A percentile compares a stretch with the other conserved stretches of the same genome.
These are phyloP conservation scores for Fusarium decemcellulare DNA, from an alignment of 2,329 filamentous ascomycete genomes.

Conservation along the genomic window DNA sequence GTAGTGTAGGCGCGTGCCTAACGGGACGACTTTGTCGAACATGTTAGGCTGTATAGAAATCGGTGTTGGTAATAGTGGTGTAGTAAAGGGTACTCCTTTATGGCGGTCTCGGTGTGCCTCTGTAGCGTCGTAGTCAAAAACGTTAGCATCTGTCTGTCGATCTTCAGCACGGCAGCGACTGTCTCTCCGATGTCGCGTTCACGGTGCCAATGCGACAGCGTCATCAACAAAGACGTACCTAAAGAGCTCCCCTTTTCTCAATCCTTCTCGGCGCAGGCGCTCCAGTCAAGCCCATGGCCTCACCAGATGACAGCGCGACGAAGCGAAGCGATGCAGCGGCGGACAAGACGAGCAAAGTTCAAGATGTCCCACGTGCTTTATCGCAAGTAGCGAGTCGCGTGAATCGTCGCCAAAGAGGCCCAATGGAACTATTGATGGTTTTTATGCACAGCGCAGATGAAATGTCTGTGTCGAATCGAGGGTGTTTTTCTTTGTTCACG, in stretches of 20 bases:
- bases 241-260: constrained; percentile 49
- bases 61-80: constrained; percentile 6
- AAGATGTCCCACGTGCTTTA: constrained; percentile 19
- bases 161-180: background rate
- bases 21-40: constrained; percentile 60
- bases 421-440: constrained; percentile 23
- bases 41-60: constrained; percentile 43
- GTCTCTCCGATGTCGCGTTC: constrained; percentile 9
- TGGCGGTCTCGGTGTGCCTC: constrained; percentile 22
- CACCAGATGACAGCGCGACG: constrained; percentile 27
- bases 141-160: constrained; percentile 26
- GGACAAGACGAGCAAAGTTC: constrained; percentile 1
- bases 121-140: background rate
- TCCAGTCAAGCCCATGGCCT: constrained; percentile 55
- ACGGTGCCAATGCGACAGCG: constrained; percentile 11
- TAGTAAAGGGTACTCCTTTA: constrained; percentile 8
- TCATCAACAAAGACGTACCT: constrained; percentile 40
- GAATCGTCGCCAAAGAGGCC: constrained; percentile 2
- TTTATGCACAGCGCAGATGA: background rate
- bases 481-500: background rate
- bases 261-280: constrained; percentile 47
- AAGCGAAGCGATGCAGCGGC: constrained; percentile 33
- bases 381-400: constrained; percentile 27
- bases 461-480: background rate
- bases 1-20: constrained; percentile 82